Evolutionary conservation across 257 asterid species (phyloP), one percentile per base, ranked within the genome.

Genomic region (Nyctanthes arbortristis): DNA sequence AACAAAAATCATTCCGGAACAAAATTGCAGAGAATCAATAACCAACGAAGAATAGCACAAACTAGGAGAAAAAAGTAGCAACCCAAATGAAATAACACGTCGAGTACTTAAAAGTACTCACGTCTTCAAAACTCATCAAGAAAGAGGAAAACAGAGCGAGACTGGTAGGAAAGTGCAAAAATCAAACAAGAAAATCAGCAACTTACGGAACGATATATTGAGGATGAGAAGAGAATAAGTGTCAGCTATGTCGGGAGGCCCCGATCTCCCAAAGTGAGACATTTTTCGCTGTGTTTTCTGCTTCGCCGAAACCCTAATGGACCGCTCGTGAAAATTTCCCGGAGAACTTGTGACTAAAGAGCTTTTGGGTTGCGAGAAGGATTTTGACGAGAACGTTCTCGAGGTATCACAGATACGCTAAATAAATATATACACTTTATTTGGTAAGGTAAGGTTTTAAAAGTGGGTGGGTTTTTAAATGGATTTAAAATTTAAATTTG

Each of bases 251-350:
- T 78, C 89, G 61, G 89, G 84, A 3, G 88, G 88, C 4, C 90
- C 90, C 3, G 86, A 73, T 80, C 88, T 82, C 0, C 90, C 90
- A 22, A 85, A 85, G 79, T 82, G 88, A 72, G 88, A 85, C 90
- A 85, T 85, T 52, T 52, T 52, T 8, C 31, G 7, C 59, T 52
- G 8, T 9, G 74, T 61, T 47, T 30, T 62, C 20, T 12, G 12
- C 60, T 22, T 37, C 64, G 22, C 20, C 5, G 22, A 29, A 20
- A 49, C 58, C 29, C 57, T 7, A 20, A n/a, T 47, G 4, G 14
- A 5, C 11, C 57, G 4, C 20, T 49, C 29, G 1, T 25, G 16
- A 0, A 20, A 52, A 0, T 52, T 52, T 52, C 30, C n/a, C n/a
- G n/a, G n/a, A n/a, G n/a, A n/a, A n/a, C n/a, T n/a, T n/a, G n/a